Evolutionary conservation across 2,329 filamentous ascomycete species (phyloP).

Genomic region (Malbranchea zuffiana): DNA sequence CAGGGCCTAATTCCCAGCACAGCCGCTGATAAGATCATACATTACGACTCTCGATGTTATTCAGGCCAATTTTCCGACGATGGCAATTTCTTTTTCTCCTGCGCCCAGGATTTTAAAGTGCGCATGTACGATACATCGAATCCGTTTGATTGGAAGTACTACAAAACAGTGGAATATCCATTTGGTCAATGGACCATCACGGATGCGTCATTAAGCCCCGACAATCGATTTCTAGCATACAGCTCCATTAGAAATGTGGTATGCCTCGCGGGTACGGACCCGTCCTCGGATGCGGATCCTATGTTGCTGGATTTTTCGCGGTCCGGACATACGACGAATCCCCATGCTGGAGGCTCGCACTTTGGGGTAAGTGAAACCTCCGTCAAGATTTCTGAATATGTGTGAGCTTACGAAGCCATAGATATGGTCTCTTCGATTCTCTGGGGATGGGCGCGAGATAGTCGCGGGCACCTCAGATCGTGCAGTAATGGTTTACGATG

Average conservation of each 20-base stretch:
- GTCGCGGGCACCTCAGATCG: conserved; percentile 75
- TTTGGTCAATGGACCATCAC: conserved; percentile 93
- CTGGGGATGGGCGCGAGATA: conserved; percentile 78
- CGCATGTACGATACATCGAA: conserved; percentile 97
- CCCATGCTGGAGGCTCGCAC: conserved; percentile 25
- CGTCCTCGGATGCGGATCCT: conserved; percentile 67
- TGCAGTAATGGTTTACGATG: conserved; percentile 81
- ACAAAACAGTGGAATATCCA: conserved; percentile 78
- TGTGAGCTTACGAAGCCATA: conserved; percentile 21
- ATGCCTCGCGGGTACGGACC: conserved; percentile 77
- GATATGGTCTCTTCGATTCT: conserved; percentile 89
- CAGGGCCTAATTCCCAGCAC: conserved; percentile 67
- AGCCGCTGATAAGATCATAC: conserved; percentile 72
- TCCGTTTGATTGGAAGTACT: conserved; percentile 89
- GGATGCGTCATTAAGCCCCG: conserved; percentile 79
- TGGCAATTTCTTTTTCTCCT: conserved; percentile 93
- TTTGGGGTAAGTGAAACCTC: conserved; percentile 33
- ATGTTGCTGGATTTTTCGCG: conserved; percentile 61
- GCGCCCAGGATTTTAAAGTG: conserved; percentile 83
- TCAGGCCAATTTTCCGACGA: conserved; percentile 95
- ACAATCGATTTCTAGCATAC: conserved; percentile 86
- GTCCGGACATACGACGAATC: conserved; percentile 36
- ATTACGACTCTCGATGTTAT: conserved; percentile 77
- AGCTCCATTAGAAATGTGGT: conserved; percentile 78
- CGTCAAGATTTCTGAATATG: not conserved